Base-by-base conservation (phyloP, 176 grass and related monocot genomes). In the Alopecurus myosuroides region DNA sequence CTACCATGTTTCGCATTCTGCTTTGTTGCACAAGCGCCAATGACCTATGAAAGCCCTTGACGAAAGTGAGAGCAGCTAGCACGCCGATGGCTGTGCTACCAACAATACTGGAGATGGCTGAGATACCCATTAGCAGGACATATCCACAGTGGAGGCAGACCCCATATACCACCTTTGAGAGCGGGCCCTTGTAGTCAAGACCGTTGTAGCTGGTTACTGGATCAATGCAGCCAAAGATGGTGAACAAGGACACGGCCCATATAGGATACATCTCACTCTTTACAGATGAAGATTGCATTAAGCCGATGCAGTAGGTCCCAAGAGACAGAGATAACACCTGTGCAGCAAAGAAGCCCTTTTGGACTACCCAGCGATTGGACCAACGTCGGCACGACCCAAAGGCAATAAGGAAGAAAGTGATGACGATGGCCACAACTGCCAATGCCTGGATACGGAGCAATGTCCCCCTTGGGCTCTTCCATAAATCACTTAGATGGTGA, bases 181-280 rank as follows among this genome's bases (percentile, higher is more conserved):
- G 6, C 12, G 20, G 51, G 4, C 48, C 19, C 73, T 52, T 76
- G 10, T n/a, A 52, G 30, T 77, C 75, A 39, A 77, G 75, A 13
- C 75, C 68, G 6, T 44, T 40, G 75, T 56, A 77, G 20, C 1
- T 13, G 9, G 51, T 40, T 2, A 57, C 13, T 25, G 75, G 10
- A 0, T 77, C 51, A 15, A 46, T 2, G 3, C 51, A 77, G 12
- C 51, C 50, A 6, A 77, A 39, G 20, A 77, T 1, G 22, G 51
- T 39, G 22, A 77, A 15, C 7, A 77, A 26, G 50, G 19, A 77
- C 34, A 77, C 75, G 1, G 51, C 10, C 75, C 75, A 77, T 36
- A 77, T 25, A 12, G 74, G 74, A 25, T 77, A 77, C 74, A 77
- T 77, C 33, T 77, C 74, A 6, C 50, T 77, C 50, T 77, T 77